Conservation (phyloP, 2,329 filamentous ascomycete species). For the Nigrospora sphaerica region DNA sequence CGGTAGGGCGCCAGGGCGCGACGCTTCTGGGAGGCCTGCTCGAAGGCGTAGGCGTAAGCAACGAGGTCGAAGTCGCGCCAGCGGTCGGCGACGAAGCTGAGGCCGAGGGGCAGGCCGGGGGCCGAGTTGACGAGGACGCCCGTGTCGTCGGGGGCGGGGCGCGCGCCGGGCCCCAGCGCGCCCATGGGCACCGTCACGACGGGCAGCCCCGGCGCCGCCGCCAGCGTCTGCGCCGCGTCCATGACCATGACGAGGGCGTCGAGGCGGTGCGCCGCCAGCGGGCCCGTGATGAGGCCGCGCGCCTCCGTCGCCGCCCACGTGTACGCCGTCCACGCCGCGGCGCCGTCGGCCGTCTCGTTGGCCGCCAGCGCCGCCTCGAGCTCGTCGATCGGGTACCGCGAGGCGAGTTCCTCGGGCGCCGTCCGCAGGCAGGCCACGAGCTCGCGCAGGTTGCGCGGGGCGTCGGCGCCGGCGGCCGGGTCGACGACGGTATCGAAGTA, state of each 20-base stretch:
- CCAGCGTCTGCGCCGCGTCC: conserved; percentile 1
- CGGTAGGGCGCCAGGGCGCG: conserved; percentile 4
- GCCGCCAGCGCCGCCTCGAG: conserved; percentile 2
- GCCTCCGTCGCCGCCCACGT: neutral
- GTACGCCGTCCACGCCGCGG: conserved; percentile 2
- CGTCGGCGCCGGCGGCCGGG: neutral
- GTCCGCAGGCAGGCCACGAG: conserved; percentile 4
- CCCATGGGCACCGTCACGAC: conserved; percentile 14
- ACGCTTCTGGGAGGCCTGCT: conserved; percentile 8
- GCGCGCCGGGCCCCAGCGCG: conserved; percentile 4
- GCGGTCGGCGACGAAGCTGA: conserved; percentile 9
- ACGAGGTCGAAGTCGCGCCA: conserved; percentile 10
- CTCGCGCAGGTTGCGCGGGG: neutral
- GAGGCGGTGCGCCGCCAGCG: neutral
- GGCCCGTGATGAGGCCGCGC: neutral
- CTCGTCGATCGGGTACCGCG: conserved; percentile 23
- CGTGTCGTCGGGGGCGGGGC: neutral
- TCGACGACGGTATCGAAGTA: conserved; percentile 4
- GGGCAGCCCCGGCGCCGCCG: conserved; percentile 7
- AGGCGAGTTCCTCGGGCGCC: conserved; percentile 7
- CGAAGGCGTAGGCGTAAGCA: conserved; percentile 10
- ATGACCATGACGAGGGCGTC: conserved; percentile 3
- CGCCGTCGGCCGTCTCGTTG: conserved; percentile 1
- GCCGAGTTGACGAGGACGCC: neutral
- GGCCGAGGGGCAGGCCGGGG: conserved; percentile 8